Conservation (phyloP, 495 filamentous ascomycete genomes). For the Xylaria intraflava region DNA sequence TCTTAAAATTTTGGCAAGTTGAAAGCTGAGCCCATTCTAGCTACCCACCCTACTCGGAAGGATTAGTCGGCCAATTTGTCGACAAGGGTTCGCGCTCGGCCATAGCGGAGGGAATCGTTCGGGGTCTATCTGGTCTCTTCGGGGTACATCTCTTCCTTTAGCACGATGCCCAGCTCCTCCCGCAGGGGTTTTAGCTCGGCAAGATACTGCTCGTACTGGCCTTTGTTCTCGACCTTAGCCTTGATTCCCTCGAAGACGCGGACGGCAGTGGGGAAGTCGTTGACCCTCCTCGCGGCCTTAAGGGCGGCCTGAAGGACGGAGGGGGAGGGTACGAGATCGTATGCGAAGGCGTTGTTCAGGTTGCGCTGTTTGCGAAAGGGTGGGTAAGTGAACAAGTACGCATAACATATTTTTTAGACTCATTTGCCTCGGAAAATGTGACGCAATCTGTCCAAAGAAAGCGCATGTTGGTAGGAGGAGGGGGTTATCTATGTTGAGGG, state of each 20-base stretch:
- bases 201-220: constrained; percentile 97
- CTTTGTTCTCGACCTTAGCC: constrained; percentile 97
- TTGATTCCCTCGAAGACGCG: constrained; percentile 98
- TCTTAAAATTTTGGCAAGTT: background rate
- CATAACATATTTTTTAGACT: background rate
- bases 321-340: constrained; percentile 95
- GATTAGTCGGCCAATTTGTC: background rate
- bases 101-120: background rate
- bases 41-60: background rate
- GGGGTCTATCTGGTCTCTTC: constrained; percentile 50
- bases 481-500: background rate
- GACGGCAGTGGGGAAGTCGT: constrained; percentile 97
- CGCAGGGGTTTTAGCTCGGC: constrained; percentile 84
- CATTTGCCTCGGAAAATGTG: background rate
- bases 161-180: constrained; percentile 83
- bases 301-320: constrained; percentile 88
- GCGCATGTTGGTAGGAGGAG: background rate
- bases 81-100: background rate
- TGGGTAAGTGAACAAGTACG: constrained; percentile 6
- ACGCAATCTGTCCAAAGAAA: constrained; percentile 12
- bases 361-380: constrained; percentile 61
- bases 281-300: constrained; percentile 86
- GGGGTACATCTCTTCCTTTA: constrained; percentile 95
- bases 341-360: constrained; percentile 99
- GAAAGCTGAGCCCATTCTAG: background rate